phyloP scores from a whole-genome alignment of 768 basidiomycete genomes.

The Strobilomyces dryophilus region DNA sequence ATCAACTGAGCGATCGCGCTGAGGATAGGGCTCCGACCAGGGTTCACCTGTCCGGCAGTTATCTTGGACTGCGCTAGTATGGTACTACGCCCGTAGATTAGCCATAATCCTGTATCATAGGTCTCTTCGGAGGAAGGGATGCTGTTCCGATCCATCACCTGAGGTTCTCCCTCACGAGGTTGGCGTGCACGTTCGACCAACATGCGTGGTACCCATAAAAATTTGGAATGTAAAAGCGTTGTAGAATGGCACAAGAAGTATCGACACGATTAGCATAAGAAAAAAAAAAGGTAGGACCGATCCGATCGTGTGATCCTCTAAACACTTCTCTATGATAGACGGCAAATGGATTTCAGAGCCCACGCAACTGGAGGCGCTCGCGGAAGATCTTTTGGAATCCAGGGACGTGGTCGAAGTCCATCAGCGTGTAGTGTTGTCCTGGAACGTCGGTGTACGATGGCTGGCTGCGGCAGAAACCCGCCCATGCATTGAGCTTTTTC shows the following conservation, averaged over 20 bases:
- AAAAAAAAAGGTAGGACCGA: too few relatives aligned
- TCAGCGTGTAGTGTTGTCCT: conserved; percentile 28
- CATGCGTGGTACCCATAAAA: too few relatives aligned
- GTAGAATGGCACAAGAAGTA: too few relatives aligned
- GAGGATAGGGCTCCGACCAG: neutral
- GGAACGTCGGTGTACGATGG: conserved; percentile 24
- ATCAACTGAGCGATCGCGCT: neutral
- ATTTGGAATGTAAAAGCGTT: too few relatives aligned
- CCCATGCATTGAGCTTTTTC: conserved; percentile 28
- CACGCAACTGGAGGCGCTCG: conserved; percentile 22
- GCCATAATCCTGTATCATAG: neutral
- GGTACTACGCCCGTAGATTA: neutral
- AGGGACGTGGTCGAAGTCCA: conserved; percentile 31
- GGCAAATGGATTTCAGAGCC: conserved; percentile 9
- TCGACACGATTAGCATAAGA: too few relatives aligned
- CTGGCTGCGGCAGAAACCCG: conserved; percentile 20
- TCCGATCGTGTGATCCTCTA: too few relatives aligned
- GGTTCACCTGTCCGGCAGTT: neutral
- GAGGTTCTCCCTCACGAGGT: too few relatives aligned
- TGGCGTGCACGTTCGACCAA: too few relatives aligned
- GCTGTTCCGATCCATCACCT: neutral
- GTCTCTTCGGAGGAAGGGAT: neutral
- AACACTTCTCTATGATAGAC: neutral
- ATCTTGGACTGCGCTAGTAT: neutral
- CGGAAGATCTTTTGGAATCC: conserved; percentile 30